Base-by-base conservation (phyloP, 164 flowering plant genomes). In the Tetracentron sinense region DNA sequence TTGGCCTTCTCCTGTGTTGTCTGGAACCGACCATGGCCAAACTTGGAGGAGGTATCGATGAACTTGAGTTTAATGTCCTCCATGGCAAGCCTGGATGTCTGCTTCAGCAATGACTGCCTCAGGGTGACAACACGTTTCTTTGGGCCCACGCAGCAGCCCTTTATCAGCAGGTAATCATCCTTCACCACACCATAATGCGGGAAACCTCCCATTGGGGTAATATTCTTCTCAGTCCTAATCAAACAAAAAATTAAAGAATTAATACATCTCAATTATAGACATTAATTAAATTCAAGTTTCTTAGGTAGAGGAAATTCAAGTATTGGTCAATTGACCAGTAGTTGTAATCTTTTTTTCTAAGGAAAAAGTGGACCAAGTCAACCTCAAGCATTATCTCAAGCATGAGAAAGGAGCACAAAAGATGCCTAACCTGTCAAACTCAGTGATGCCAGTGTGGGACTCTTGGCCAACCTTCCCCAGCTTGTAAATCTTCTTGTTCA, bases 141-240 rank as follows among this genome's bases (percentile, higher is more conserved):
- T 0, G 94, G 88, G 1, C 94, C 94, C 0, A 85, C 90, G 50
- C 90, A 85, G 76, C 94, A 81, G 6, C 94, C 94, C 74, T 87
- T 87, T 42, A 86, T 84, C 78, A 86, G 20, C 60, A 86, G 12
- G 54, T 78, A 86, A 64, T 86, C 92, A 2, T 81, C 87, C 56
- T 84, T 84, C 51, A 84, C 92, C 3, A 83, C 67, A 16, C 89
- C 89, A 67, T 84, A 85, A 48, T 87, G 90, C 1, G 94, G 89
- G 72, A 87, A 87, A 25, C 93, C 93, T 27, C 93, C 93, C 71
- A 87, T 85, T 1, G 93, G 93, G 0, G 90, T 87, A 14, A 85
- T 78, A 23, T 84, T 87, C 82, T 87, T 85, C 82, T 85, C 89
- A 20, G 94, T 87, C 89, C 94, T 84, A 56, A 15, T 26, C 3